Percentiles rank a stretch among this genome's conserved stretches.
Evolutionary conservation across 2,329 filamentous ascomycete species (phyloP).

Genomic region (Zasmidium cellare): DNA sequence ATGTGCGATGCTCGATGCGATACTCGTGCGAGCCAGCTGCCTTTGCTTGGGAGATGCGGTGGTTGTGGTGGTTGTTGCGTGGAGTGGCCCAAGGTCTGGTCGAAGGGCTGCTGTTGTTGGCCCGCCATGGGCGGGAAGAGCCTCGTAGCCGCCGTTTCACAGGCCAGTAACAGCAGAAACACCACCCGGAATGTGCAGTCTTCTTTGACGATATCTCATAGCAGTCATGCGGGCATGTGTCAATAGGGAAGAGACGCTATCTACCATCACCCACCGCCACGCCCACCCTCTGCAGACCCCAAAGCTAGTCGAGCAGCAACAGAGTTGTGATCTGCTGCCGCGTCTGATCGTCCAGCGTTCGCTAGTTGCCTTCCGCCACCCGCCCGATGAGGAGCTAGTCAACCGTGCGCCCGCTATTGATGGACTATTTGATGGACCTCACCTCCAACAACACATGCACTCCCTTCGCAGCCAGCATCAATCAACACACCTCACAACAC

Average conservation of each 20-base stretch:
- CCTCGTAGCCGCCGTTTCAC: neutral
- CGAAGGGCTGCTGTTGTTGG: slow-evolving; percentile 5
- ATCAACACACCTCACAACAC: too few relatives aligned
- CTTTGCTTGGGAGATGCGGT: neutral
- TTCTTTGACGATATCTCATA: neutral
- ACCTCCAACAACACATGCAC: neutral
- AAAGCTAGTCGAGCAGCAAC: neutral
- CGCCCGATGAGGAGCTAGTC: neutral
- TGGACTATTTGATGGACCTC: neutral
- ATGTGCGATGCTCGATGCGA: slow-evolving; percentile 32
- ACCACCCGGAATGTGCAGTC: neutral
- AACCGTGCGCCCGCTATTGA: neutral
- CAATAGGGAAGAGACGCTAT: too few relatives aligned
- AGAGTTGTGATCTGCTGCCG: neutral
- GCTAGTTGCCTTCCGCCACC: neutral
- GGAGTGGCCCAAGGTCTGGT: slow-evolving; percentile 5
- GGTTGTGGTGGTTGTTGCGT: too few relatives aligned
- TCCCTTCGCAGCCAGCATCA: too few relatives aligned
- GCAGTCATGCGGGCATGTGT: too few relatives aligned
- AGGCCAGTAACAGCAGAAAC: neutral
- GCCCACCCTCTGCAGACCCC: neutral
- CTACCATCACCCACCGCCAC: neutral
- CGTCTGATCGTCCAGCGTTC: neutral
- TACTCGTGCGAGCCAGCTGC: slow-evolving; percentile 24
- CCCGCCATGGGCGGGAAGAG: neutral